Evolutionary conservation across 805 yeast genomes (phyloP).

Genomic region (Suhomyces emberorum): DNA sequence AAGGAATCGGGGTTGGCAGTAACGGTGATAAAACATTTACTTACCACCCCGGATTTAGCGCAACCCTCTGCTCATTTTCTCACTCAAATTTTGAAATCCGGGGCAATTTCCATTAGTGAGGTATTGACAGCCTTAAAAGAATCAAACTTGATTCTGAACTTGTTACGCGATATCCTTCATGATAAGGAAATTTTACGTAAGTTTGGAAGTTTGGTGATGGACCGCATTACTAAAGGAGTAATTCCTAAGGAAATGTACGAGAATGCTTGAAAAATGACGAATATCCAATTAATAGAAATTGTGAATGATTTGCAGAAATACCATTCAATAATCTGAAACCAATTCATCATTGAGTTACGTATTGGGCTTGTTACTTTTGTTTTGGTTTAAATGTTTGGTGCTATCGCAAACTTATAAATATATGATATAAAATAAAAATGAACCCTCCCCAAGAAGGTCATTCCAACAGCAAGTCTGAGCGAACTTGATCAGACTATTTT

Average conservation of each 20-base stretch:
- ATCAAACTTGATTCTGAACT: conserved; percentile 15
- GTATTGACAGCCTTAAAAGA: conserved; percentile 19
- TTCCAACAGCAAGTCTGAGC: no score
- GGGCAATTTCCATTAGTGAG: conserved; percentile 19
- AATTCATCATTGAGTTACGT: no score
- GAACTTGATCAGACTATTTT: no score
- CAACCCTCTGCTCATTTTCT: conserved; percentile 26
- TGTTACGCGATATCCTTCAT: conserved; percentile 19
- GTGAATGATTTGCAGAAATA: no score
- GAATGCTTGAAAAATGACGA: no score
- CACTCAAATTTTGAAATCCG: conserved; percentile 19
- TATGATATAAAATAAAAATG: no score
- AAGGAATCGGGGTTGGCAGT: conserved; percentile 24
- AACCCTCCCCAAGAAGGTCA: no score
- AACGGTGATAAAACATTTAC: conserved; percentile 21
- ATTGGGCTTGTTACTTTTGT: no score
- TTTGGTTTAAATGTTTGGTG: no score
- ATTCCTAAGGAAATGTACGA: conserved; percentile 11
- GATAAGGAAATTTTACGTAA: conserved; percentile 17
- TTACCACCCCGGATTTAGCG: conserved; percentile 25
- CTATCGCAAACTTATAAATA: no score
- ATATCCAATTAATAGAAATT: no score
- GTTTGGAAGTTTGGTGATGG: conserved; percentile 16
- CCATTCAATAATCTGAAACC: no score
- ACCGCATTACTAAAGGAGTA: conserved; percentile 17